Evolutionary conservation across 345 rosid genomes (phyloP).

Genomic region (Clarkia xantiana): DNA sequence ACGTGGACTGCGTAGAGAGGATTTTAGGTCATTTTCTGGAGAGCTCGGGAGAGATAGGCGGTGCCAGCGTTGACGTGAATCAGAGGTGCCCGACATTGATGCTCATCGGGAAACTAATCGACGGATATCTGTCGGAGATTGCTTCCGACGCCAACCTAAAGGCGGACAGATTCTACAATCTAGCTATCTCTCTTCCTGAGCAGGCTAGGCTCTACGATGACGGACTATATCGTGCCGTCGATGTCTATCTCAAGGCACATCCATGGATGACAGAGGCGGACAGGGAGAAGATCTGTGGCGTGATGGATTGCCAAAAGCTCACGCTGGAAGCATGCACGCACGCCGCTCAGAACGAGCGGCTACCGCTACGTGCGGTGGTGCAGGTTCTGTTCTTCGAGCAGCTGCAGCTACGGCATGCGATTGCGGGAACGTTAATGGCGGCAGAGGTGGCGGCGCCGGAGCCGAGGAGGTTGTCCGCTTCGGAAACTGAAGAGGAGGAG

Average conservation of each 20-base stretch:
- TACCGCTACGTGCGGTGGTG: slow-evolving; percentile 84
- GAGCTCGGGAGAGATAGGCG: slow-evolving; percentile 22
- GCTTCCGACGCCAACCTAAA: slow-evolving; percentile 88
- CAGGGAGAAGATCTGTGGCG: slow-evolving; percentile 73
- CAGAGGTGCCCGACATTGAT: slow-evolving; percentile 41
- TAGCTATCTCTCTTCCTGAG: slow-evolving; percentile 63
- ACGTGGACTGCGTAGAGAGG: slow-evolving; percentile 88
- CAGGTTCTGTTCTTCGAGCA: slow-evolving; percentile 97
- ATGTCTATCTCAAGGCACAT: slow-evolving; percentile 94
- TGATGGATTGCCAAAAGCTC: slow-evolving; percentile 79
- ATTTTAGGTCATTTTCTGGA: slow-evolving; percentile 59
- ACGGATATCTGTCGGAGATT: slow-evolving; percentile 81
- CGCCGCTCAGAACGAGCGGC: slow-evolving; percentile 96
- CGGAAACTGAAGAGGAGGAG: slow-evolving; percentile 14
- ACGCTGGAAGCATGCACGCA: slow-evolving; percentile 97
- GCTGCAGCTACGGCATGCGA: slow-evolving; percentile 80
- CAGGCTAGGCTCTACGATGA: slow-evolving; percentile 85
- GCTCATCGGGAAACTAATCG: slow-evolving; percentile 84
- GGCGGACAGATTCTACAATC: slow-evolving; percentile 54
- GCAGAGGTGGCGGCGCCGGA: slow-evolving; percentile 40
- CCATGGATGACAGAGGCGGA: slow-evolving; percentile 75
- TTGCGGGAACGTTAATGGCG: slow-evolving; percentile 65
- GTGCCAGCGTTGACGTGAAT: slow-evolving; percentile 18
- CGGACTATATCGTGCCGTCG: slow-evolving; percentile 95
- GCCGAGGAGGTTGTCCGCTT: slow-evolving; percentile 23